These are phyloP conservation scores for Exophiala phaeomuriformis DNA, from an alignment of 2,329 filamentous ascomycete genomes.

Conservation along the genomic window DNA sequence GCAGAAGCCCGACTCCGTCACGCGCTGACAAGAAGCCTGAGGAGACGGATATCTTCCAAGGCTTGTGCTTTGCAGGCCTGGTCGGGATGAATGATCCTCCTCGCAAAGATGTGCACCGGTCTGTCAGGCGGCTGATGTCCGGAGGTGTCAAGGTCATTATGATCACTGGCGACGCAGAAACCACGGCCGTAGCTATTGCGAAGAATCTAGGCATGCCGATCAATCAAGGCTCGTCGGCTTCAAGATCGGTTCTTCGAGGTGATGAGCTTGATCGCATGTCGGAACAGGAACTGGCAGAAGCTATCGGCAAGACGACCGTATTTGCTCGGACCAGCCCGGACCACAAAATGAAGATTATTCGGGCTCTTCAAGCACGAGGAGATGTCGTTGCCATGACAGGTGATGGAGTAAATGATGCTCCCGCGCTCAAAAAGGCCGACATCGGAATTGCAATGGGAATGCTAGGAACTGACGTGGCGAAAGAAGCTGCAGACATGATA, in stretches of 20 bases:
- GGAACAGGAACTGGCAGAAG: constrained; percentile 71
- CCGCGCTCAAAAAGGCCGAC: constrained; percentile 91
- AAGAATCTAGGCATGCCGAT: constrained; percentile 92
- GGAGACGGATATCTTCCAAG: constrained; percentile 66
- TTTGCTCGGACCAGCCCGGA: constrained; percentile 95
- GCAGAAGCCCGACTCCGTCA: constrained; percentile 45
- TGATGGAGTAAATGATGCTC: constrained; percentile 95
- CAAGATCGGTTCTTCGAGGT: constrained; percentile 65
- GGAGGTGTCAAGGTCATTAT: constrained; percentile 97
- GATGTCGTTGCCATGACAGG: constrained; percentile 99
- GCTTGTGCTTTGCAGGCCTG: constrained; percentile 80
- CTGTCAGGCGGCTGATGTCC: constrained; percentile 82
- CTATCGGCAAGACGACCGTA: constrained; percentile 82
- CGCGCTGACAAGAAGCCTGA: constrained; percentile 31
- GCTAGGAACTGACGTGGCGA: constrained; percentile 92
- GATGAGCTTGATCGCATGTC: constrained; percentile 92
- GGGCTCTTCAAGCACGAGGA: constrained; percentile 80
- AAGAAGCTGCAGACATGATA: constrained; percentile 86
- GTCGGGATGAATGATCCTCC: constrained; percentile 98
- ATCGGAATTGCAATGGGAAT: constrained; percentile 97
- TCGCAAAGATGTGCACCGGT: constrained; percentile 77
- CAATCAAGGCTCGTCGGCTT: constrained; percentile 44
- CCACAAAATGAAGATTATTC: constrained; percentile 96
- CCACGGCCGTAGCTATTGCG: constrained; percentile 88
- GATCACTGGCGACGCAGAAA: constrained; percentile 96